These are phyloP conservation scores for Claviceps sp. DNA, from an alignment of 2,329 filamentous ascomycete genomes.

Conservation along the genomic window DNA sequence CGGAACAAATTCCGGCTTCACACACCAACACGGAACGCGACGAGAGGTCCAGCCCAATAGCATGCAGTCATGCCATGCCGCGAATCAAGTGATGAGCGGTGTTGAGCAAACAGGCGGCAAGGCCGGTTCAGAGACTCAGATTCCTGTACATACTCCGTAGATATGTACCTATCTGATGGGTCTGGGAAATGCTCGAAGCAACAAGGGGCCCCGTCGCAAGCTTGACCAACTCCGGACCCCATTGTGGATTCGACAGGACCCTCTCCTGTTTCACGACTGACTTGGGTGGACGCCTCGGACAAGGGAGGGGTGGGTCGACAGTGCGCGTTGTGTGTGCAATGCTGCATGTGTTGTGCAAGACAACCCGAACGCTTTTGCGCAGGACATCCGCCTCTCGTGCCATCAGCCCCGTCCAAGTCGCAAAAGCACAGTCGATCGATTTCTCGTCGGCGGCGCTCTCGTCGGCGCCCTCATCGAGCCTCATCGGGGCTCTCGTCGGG, in stretches of 20 bases:
- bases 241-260: slow-evolving; percentile 9
- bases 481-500: not conserved
- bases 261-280: slow-evolving; percentile 12
- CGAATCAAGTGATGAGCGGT: slow-evolving; percentile 2
- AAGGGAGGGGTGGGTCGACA: slow-evolving; percentile 5
- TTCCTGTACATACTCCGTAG: not conserved
- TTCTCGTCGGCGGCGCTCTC: not conserved
- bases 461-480: not conserved
- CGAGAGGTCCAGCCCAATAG: not conserved
- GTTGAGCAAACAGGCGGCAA: not conserved
- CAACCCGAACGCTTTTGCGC: not conserved
- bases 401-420: not conserved
- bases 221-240: slow-evolving; percentile 10
- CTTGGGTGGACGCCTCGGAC: slow-evolving; percentile 8
- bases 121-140: not conserved
- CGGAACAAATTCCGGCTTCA: not conserved
- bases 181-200: slow-evolving; percentile 1
- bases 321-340: not conserved
- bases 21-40: not conserved
- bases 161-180: not conserved
- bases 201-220: slow-evolving; percentile 9
- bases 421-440: not conserved
- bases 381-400: not conserved
- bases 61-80: not conserved
- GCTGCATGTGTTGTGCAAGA: slow-evolving; percentile 1